Percentiles rank a stretch among this genome's conserved stretches.
phyloP scores from a whole-genome alignment of 2,329 filamentous ascomycete genomes.

The Geosmithia flava region DNA sequence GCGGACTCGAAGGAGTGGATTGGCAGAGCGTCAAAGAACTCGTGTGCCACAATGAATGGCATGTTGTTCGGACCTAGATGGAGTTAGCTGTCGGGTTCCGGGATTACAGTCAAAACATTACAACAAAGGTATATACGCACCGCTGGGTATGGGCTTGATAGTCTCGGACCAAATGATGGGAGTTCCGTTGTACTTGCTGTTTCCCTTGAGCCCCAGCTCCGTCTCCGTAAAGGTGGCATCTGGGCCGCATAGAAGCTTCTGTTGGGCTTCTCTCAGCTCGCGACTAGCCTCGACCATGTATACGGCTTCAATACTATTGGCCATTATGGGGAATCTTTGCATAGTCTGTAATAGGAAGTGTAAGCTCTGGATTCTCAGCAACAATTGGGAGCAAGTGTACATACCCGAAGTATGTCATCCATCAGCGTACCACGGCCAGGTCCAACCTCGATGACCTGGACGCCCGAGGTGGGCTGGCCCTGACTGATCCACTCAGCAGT shows the following conservation, averaged over 20 bases:
- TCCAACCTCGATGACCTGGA: slow-evolving; percentile 88
- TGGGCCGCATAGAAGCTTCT: slow-evolving; percentile 66
- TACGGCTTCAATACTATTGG: slow-evolving; percentile 67
- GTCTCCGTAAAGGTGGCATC: slow-evolving; percentile 56
- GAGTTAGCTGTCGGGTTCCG: slow-evolving; percentile 1
- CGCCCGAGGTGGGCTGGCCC: slow-evolving; percentile 57
- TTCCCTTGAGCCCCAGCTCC: slow-evolving; percentile 60
- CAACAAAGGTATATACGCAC: slow-evolving; percentile 21
- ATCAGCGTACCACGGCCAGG: slow-evolving; percentile 92
- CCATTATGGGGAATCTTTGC: slow-evolving; percentile 67
- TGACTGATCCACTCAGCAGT: slow-evolving; percentile 95
- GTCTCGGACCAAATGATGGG: slow-evolving; percentile 89
- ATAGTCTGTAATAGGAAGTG: slow-evolving; percentile 53
- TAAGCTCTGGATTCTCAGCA: not conserved
- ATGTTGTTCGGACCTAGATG: slow-evolving; percentile 50
- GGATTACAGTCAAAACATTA: not conserved
- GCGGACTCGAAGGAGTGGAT: slow-evolving; percentile 84
- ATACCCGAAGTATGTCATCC: slow-evolving; percentile 85
- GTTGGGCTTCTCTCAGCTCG: slow-evolving; percentile 65
- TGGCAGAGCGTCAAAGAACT: slow-evolving; percentile 96
- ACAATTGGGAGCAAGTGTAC: slow-evolving; percentile 12
- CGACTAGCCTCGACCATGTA: slow-evolving; percentile 93
- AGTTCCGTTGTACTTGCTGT: slow-evolving; percentile 60
- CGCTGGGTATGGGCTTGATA: slow-evolving; percentile 65
- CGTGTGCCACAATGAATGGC: slow-evolving; percentile 91